Conservation (phyloP, 2,329 filamentous ascomycete genomes). For the Fusarium phyllophilum region DNA sequence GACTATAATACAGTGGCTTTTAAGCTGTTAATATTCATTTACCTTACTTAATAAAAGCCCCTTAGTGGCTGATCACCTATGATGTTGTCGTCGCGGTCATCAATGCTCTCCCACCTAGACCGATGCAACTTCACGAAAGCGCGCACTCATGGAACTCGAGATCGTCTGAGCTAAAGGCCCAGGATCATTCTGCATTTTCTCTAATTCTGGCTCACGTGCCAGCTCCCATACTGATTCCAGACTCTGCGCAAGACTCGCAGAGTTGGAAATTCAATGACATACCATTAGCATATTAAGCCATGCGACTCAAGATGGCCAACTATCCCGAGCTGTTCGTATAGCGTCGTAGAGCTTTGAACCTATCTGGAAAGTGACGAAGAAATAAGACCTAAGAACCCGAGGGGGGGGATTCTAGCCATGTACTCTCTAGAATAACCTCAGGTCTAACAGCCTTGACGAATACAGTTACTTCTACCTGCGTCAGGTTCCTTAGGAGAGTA, state of each 20-base stretch:
- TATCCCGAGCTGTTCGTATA: not conserved
- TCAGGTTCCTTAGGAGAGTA: not conserved
- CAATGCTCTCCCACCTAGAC: not conserved
- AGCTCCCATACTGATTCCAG: not conserved
- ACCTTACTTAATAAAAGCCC: not conserved
- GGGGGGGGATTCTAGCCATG: not conserved
- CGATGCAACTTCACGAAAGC: not conserved
- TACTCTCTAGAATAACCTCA: not conserved
- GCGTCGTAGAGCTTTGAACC: not conserved
- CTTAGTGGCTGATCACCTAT: not conserved
- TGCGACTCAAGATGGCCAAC: not conserved
- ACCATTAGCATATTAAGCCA: not conserved
- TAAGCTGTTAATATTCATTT: not conserved
- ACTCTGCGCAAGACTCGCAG: not conserved
- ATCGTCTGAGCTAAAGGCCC: not conserved
- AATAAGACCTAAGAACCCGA: not conserved
- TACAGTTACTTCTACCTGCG: not conserved
- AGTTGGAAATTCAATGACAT: not conserved
- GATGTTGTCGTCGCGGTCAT: not conserved
- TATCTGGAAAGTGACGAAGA: not conserved
- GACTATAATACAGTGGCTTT: not conserved
- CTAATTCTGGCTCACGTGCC: not conserved
- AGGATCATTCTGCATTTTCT: not conserved
- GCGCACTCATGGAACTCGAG: not conserved
- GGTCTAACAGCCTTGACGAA: not conserved